Evolutionary conservation across 169 alveolate species (phyloP).

Genomic region (Babesia bigemina): DNA sequence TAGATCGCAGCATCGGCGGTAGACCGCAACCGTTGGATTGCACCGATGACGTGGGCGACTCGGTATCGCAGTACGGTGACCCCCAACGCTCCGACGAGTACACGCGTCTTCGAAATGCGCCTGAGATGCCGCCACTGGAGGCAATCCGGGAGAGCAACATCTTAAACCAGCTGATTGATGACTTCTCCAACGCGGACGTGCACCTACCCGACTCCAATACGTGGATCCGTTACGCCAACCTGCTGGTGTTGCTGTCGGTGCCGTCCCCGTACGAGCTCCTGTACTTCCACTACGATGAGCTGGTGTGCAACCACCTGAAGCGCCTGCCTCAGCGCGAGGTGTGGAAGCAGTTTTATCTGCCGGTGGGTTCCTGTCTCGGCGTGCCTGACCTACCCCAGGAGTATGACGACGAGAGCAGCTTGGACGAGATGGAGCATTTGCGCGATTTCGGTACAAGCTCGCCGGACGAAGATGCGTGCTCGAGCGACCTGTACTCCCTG

Average conservation of each 20-base stretch:
- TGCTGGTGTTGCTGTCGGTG: slow-evolving; percentile 60
- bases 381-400: slow-evolving; percentile 6
- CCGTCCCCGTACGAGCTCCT: slow-evolving; percentile 69
- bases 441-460: slow-evolving; percentile 39
- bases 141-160: slow-evolving; percentile 67
- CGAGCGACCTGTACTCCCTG: slow-evolving; percentile 23
- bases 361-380: slow-evolving; percentile 2
- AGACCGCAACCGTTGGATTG: not conserved
- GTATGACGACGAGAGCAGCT: slow-evolving; percentile 45
- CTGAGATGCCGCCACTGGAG: slow-evolving; percentile 73
- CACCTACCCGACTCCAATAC: slow-evolving; percentile 46
- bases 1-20: not conserved
- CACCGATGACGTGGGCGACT: slow-evolving; percentile 37
- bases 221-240: slow-evolving; percentile 63
- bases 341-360: slow-evolving; percentile 66
- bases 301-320: slow-evolving; percentile 50
- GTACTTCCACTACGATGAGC: slow-evolving; percentile 62
- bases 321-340: slow-evolving; percentile 65
- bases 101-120: slow-evolving; percentile 64
- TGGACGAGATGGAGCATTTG: slow-evolving; percentile 42
- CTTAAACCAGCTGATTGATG: slow-evolving; percentile 51
- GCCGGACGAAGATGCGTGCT: slow-evolving; percentile 3
- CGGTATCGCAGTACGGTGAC: slow-evolving; percentile 70
- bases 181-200: slow-evolving; percentile 49
- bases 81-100: slow-evolving; percentile 42